phyloP scores from a whole-genome alignment of 2,329 filamentous ascomycete species.

The Thelonectria discophora region DNA sequence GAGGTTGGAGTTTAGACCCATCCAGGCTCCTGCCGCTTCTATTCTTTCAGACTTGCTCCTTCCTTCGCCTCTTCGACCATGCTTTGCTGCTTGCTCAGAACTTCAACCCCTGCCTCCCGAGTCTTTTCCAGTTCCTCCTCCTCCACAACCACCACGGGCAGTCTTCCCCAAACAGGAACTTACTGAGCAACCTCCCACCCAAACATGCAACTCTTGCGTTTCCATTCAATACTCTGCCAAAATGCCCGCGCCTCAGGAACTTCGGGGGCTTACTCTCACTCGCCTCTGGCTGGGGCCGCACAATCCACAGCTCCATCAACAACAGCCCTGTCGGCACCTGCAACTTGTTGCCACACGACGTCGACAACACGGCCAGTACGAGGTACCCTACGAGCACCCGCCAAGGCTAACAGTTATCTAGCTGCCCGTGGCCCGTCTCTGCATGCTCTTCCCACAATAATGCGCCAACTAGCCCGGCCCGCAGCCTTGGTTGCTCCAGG shows the following conservation, averaged over 20 bases:
- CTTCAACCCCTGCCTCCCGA: not conserved
- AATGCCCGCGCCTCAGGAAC: constrained; percentile 12
- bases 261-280: constrained; percentile 10
- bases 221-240: constrained; percentile 1
- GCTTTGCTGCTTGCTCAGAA: not conserved
- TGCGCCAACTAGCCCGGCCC: constrained; percentile 6
- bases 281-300: constrained; percentile 8
- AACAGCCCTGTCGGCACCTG: constrained; percentile 7
- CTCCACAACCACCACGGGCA: no score
- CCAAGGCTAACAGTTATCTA: constrained; percentile 5
- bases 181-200: not conserved
- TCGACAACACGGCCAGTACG: constrained; percentile 8
- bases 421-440: constrained; percentile 6
- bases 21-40: not conserved
- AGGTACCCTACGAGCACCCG: not conserved
- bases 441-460: not conserved
- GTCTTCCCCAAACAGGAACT: no score
- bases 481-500: constrained; percentile 13
- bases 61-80: not conserved
- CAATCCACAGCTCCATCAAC: constrained; percentile 11
- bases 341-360: constrained; percentile 19
- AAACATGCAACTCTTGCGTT: constrained; percentile 10
- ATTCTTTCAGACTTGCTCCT: not conserved
- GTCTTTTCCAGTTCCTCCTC: no score
- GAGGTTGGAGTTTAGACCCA: not conserved